phyloP scores from a whole-genome alignment of 2,329 filamentous ascomycete genomes.

The Trichoderma harzianum region DNA sequence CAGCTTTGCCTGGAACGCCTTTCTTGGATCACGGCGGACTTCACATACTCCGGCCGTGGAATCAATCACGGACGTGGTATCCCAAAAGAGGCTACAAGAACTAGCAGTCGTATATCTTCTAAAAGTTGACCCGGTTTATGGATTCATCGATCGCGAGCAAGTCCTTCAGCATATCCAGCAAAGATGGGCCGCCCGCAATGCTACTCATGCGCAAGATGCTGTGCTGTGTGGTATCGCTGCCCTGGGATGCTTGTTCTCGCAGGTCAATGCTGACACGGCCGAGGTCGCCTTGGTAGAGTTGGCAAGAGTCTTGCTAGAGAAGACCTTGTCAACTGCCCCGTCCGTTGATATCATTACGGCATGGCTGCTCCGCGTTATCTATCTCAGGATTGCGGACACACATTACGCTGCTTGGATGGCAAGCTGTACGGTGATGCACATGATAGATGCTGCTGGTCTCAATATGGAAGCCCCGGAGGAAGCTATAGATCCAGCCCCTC shows the following conservation, averaged over 20 bases:
- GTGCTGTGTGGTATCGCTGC: neutral
- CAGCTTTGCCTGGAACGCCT: constrained; percentile 8
- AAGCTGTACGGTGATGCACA: constrained; percentile 6
- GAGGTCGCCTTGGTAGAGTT: neutral
- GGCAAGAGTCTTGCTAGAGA: neutral
- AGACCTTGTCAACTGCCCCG: neutral
- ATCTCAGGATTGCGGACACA: neutral
- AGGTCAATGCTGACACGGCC: neutral
- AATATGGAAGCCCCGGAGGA: neutral
- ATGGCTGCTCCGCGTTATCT: neutral
- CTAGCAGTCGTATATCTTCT: neutral
- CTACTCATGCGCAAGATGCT: neutral
- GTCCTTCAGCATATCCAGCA: neutral
- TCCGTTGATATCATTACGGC: neutral
- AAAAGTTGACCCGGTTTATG: neutral
- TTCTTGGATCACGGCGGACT: neutral
- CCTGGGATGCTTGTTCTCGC: constrained; percentile 1
- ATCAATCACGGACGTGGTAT: neutral
- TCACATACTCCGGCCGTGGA: neutral
- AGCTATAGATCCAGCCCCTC: neutral
- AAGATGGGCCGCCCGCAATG: neutral
- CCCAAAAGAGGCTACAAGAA: neutral
- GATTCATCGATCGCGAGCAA: neutral
- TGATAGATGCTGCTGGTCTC: constrained; percentile 3
- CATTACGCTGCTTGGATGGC: constrained; percentile 9